Conservation (phyloP, 768 basidiomycete genomes). For the Amanita subjunquillea region DNA sequence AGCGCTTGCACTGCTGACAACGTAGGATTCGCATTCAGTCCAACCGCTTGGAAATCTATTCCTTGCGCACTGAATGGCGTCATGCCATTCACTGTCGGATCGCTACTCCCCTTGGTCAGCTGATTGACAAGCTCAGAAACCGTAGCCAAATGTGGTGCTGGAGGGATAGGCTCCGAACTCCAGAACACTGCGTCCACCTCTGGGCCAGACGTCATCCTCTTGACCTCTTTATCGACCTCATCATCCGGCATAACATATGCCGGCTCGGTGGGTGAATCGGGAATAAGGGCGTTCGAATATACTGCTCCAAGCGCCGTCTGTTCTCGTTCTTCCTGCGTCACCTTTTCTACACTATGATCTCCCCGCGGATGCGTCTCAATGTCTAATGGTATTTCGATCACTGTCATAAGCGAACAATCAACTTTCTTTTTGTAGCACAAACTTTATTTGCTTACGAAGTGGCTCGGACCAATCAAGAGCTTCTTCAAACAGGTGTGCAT, state of each 20-base stretch:
- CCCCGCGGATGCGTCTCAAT: conserved; percentile 49
- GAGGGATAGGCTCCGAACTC: conserved; percentile 29
- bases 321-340: conserved; percentile 67
- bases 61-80: conserved; percentile 19
- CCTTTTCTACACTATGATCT: conserved; percentile 57
- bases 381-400: conserved; percentile 51
- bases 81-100: conserved; percentile 24
- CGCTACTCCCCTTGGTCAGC: conserved; percentile 35
- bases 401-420: conserved; percentile 26
- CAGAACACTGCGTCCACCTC: conserved; percentile 63
- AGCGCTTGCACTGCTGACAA: conserved; percentile 33
- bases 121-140: conserved; percentile 65
- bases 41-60: conserved; percentile 27
- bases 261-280: conserved; percentile 70
- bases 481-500: conserved; percentile 78
- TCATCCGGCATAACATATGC: conserved; percentile 50
- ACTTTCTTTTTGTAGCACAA: conserved; percentile 12
- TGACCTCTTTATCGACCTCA: conserved; percentile 53
- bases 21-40: conserved; percentile 34
- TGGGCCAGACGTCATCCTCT: conserved; percentile 58
- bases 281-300: conserved; percentile 62
- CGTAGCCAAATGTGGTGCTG: conserved; percentile 27
- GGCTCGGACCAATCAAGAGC: conserved; percentile 82
- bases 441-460: conserved; percentile 45
- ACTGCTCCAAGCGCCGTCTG: conserved; percentile 65